Base-by-base conservation (phyloP, 768 basidiomycete genomes). In the Coprinopsis strossmayeri region DNA sequence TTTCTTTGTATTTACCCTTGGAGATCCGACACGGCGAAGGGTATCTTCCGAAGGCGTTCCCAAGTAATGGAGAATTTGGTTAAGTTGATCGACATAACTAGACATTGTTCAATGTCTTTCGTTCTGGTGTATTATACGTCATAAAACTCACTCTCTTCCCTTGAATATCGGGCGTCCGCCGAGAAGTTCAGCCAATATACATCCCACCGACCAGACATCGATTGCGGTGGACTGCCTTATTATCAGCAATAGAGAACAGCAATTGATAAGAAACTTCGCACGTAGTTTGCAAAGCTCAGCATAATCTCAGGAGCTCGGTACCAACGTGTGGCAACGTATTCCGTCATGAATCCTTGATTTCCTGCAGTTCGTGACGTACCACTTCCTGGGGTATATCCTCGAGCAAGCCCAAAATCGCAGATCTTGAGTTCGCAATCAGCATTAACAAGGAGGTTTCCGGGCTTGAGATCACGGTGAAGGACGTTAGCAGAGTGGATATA, bases 291-390 rank as follows among this genome's bases (percentile, higher is more conserved):
- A 57, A 92, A 95, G 70, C 91, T 93, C 58, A 98, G 64, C 96
- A 98, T 99, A 68, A 98, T 99, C 70, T 99, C 96, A 0, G 96
- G 95, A 18, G 95, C 95, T 28, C 95, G 77, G 64, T 99, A 99
- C 95, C 95, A 98, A 49, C 95, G 77, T 5, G 95, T 99, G n/a
- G 95, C 95, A 26, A 98, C 88, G 64, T 95, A 98, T 69, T 98
- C 96, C 0, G 96, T 98, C 95, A 98, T 97, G 69, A 98, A 97
- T 0, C 95, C 95, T 59, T 86, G 87, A 59, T 88, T 87, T 30
- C 84, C 83, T 18, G 85, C 81, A 0, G 82, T 76, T 55, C 76
- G 81, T 45, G 80, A 84, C 28, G 78, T 80, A 27, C 87, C 85
- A 39, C 84, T 78, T 17, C 86, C 88, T 3, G 91, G 91, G 18